These are phyloP conservation scores for Arthrobotrys sphaeroides DNA, from an alignment of 2,329 filamentous ascomycete genomes.

Conservation along the genomic window DNA sequence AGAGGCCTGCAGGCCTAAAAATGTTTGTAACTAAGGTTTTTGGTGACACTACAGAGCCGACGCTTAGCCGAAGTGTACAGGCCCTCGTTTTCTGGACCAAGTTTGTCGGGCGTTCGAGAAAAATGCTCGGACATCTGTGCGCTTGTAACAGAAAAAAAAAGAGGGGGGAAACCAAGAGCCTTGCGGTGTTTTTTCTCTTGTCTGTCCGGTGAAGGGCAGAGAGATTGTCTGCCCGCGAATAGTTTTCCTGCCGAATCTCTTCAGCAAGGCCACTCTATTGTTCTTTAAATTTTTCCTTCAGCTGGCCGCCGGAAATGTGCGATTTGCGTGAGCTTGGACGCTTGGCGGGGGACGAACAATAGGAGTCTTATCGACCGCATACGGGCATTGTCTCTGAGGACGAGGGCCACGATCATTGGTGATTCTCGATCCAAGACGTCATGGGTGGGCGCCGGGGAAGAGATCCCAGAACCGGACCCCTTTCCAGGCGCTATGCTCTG, in stretches of 20 bases:
- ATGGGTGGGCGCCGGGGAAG: constrained; percentile 42
- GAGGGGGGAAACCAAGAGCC: constrained; percentile 1
- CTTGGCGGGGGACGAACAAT: constrained; percentile 43
- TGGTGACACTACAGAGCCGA: constrained; percentile 12
- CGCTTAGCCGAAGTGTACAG: constrained; percentile 11
- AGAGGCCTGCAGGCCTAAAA: constrained; percentile 1
- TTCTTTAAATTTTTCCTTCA: constrained; percentile 15
- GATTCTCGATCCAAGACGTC: constrained; percentile 38
- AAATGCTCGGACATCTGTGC: constrained; percentile 39
- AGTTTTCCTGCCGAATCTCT: constrained; percentile 1
- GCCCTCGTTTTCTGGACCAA: background rate
- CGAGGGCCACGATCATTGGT: constrained; percentile 28
- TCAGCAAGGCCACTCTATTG: constrained; percentile 10
- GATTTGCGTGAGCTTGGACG: constrained; percentile 51
- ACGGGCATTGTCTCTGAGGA: constrained; percentile 39
- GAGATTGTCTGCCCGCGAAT: background rate
- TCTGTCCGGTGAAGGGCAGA: background rate
- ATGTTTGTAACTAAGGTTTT: constrained; percentile 11
- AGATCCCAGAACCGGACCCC: constrained; percentile 38
- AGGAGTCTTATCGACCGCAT: constrained; percentile 37
- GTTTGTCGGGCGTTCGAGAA: constrained; percentile 8
- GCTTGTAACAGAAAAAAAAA: constrained; percentile 17
- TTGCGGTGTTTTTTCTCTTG: too few relatives aligned
- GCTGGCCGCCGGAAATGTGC: constrained; percentile 43
- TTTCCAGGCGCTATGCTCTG: constrained; percentile 37